A percentile compares a stretch with the other conserved stretches of the same genome.
Conservation (phyloP, 306 rosid genomes). For the Canavalia ensiformis region DNA sequence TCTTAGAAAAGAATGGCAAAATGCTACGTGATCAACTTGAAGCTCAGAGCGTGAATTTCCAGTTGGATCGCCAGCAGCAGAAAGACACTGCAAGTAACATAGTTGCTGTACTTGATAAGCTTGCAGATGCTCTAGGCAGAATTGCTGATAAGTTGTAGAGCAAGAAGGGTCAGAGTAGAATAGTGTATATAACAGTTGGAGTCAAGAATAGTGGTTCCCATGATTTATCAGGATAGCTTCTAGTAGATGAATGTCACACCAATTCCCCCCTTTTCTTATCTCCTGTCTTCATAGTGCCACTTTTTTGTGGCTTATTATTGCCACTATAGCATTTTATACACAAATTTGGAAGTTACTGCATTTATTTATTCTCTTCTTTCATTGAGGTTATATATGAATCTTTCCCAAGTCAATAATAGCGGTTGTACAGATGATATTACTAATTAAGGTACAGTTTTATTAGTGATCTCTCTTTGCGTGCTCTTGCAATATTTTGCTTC, state of each 20-base stretch:
- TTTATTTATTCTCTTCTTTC: slow-evolving; percentile 50
- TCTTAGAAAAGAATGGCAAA: slow-evolving; percentile 84
- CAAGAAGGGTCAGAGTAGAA: slow-evolving; percentile 47
- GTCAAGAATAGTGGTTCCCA: slow-evolving; percentile 58
- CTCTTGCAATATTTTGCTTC: neutral
- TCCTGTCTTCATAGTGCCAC: slow-evolving; percentile 35
- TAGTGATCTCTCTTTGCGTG: neutral
- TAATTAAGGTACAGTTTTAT: slow-evolving; percentile 35
- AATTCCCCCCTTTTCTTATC: slow-evolving; percentile 25
- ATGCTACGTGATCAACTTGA: slow-evolving; percentile 78
- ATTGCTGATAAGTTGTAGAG: slow-evolving; percentile 91
- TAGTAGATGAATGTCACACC: slow-evolving; percentile 49
- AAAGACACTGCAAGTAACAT: slow-evolving; percentile 73
- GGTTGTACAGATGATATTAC: slow-evolving; percentile 48
- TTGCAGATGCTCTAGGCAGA: slow-evolving; percentile 90
- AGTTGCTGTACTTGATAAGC: slow-evolving; percentile 89
- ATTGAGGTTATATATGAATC: slow-evolving; percentile 45
- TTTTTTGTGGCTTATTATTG: slow-evolving; percentile 51
- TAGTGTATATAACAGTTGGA: slow-evolving; percentile 69
- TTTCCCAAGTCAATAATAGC: slow-evolving; percentile 42
- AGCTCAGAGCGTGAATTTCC: slow-evolving; percentile 79
- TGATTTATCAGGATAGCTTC: slow-evolving; percentile 46
- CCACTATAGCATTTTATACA: slow-evolving; percentile 54
- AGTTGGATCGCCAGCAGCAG: slow-evolving; percentile 84
- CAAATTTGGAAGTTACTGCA: slow-evolving; percentile 56